Evolutionary conservation across 805 yeast genomes (phyloP).

Genomic region (Vanderwaltozyma polyspora): DNA sequence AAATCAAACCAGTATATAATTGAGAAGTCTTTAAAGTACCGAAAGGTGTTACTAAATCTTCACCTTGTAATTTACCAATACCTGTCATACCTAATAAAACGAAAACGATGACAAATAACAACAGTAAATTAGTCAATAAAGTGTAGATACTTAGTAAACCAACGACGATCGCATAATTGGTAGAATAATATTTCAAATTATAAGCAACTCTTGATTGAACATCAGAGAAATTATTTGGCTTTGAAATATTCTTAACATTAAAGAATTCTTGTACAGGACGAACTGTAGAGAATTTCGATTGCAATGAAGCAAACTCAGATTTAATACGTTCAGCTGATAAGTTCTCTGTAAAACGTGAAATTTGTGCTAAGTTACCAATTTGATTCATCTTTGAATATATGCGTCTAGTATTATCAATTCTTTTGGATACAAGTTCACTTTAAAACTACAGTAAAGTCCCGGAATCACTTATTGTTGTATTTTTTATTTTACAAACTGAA

Average conservation of each 20-base stretch:
- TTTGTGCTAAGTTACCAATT: constrained; percentile 15
- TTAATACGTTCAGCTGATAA: constrained; percentile 26
- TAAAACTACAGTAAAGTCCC: no score
- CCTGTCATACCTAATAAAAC: constrained; percentile 67
- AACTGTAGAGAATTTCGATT: constrained; percentile 54
- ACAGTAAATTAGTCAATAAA: constrained; percentile 70
- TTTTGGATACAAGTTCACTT: background rate
- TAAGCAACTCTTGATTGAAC: constrained; percentile 78
- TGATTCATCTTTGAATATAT: constrained; percentile 7
- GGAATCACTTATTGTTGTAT: no score
- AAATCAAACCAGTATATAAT: constrained; percentile 69
- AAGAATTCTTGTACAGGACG: constrained; percentile 91
- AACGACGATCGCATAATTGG: constrained; percentile 73
- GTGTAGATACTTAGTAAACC: constrained; percentile 71
- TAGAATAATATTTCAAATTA: constrained; percentile 77
- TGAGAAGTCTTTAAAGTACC: constrained; percentile 66
- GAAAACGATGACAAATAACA: constrained; percentile 71
- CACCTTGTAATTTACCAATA: constrained; percentile 69
- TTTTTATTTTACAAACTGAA: no score
- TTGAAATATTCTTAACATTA: constrained; percentile 78
- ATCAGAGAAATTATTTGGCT: constrained; percentile 83
- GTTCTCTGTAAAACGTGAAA: constrained; percentile 23
- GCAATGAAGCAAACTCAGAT: constrained; percentile 43
- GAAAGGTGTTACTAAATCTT: constrained; percentile 67
- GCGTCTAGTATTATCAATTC: background rate